Evolutionary conservation across 352 stramenopile genomes (phyloP).

Genomic region (Elongisporangium prolatum): DNA sequence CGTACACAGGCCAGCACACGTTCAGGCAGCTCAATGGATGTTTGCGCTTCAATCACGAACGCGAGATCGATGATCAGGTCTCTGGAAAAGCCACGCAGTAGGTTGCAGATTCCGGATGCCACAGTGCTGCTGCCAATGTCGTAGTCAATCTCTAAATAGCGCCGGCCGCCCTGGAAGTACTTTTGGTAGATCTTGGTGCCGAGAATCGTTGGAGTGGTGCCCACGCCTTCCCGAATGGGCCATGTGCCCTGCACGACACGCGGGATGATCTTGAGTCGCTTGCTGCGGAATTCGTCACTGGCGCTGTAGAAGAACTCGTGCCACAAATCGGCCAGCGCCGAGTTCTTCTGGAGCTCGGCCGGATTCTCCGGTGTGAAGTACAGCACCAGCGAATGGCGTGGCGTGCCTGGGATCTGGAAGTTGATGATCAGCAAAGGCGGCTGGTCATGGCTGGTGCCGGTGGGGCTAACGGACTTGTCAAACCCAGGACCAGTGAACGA

Average conservation of each 20-base stretch:
- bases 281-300: slow-evolving; percentile 63
- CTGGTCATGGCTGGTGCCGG: slow-evolving; percentile 14
- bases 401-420: slow-evolving; percentile 71
- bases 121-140: slow-evolving; percentile 77
- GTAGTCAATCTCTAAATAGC: slow-evolving; percentile 78
- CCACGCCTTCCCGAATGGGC: slow-evolving; percentile 83
- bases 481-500: slow-evolving; percentile 50
- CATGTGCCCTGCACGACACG: slow-evolving; percentile 88
- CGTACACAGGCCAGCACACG: slow-evolving; percentile 68
- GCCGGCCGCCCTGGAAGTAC: slow-evolving; percentile 51
- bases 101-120: slow-evolving; percentile 58
- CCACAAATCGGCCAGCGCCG: slow-evolving; percentile 64
- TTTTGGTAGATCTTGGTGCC: slow-evolving; percentile 86
- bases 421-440: slow-evolving; percentile 78
- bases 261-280: slow-evolving; percentile 89
- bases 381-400: slow-evolving; percentile 64
- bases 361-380: slow-evolving; percentile 76
- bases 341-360: slow-evolving; percentile 52
- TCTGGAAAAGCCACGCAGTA: slow-evolving; percentile 59
- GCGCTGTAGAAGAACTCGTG: slow-evolving; percentile 55
- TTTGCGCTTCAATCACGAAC: slow-evolving; percentile 78
- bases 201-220: slow-evolving; percentile 86
- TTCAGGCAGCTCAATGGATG: slow-evolving; percentile 64
- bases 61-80: slow-evolving; percentile 79
- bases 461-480: slow-evolving; percentile 6